Evolutionary conservation across 768 basidiomycete species (phyloP).

Genomic region (Heimioporus sp.): DNA sequence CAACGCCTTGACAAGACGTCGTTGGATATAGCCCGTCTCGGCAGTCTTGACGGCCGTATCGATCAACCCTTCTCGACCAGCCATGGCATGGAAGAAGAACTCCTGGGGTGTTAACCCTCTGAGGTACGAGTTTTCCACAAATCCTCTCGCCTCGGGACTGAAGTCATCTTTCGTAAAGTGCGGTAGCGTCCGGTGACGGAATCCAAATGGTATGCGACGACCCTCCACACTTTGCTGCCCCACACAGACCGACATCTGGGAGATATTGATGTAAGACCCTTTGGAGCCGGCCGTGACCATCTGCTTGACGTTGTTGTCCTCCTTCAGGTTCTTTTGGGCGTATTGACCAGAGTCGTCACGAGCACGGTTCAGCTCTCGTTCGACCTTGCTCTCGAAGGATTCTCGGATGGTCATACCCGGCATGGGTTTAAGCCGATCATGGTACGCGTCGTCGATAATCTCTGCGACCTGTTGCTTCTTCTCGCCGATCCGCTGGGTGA

Average conservation of each 20-base stretch:
- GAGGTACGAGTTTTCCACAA: constrained; percentile 98
- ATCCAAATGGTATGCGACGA: constrained; percentile 97
- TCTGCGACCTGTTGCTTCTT: constrained; percentile 78
- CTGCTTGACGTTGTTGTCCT: constrained; percentile 99
- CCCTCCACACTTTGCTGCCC: constrained; percentile 99
- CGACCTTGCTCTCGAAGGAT: constrained; percentile 92
- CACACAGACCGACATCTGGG: constrained; percentile 99
- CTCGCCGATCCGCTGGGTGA: constrained; percentile 77
- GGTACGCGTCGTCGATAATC: constrained; percentile 79
- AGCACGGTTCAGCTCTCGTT: constrained; percentile 88
- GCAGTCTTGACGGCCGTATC: constrained; percentile 99
- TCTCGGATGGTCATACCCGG: constrained; percentile 99
- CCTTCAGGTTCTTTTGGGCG: constrained; percentile 96
- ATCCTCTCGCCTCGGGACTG: constrained; percentile 95
- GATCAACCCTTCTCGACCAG: constrained; percentile 97
- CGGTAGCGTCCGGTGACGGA: constrained; percentile 92
- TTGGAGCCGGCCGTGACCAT: constrained; percentile 99
- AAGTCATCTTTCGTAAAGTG: constrained; percentile 99
- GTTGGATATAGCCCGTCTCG: constrained; percentile 98
- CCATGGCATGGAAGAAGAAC: constrained; percentile 99
- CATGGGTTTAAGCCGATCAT: constrained; percentile 82
- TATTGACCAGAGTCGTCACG: constrained; percentile 95
- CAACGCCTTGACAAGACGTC: constrained; percentile 94
- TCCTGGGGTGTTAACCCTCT: constrained; percentile 96
- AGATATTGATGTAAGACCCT: constrained; percentile 99